Conservation (phyloP, 441 rosid species). For the Hura crepitans region DNA sequence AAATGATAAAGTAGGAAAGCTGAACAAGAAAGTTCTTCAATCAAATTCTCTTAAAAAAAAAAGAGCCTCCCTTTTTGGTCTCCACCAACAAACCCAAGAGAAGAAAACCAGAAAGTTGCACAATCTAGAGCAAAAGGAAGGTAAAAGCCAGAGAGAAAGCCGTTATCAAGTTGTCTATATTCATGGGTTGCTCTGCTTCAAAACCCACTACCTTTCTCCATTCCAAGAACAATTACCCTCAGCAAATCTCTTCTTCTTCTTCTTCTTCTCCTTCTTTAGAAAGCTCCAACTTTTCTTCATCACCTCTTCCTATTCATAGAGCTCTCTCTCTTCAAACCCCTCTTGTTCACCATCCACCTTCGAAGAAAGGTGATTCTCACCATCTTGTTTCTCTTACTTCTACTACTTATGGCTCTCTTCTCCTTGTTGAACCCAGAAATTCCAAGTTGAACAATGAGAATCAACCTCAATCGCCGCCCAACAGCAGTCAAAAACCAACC, state of each 20-base stretch:
- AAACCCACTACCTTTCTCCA: constrained; percentile 38
- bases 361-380: constrained; percentile 74
- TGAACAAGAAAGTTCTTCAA: neutral
- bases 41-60: neutral
- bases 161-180: constrained; percentile 15
- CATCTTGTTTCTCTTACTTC: constrained; percentile 84
- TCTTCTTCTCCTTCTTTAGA: constrained; percentile 17
- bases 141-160: neutral
- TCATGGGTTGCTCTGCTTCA: constrained; percentile 82
- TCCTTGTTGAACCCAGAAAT: constrained; percentile 39
- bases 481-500: constrained; percentile 18
- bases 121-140: too few relatives aligned
- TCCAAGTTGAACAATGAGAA: constrained; percentile 21
- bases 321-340: constrained; percentile 64
- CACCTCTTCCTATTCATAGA: constrained; percentile 28
- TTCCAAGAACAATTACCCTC: constrained; percentile 25
- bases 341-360: constrained; percentile 84
- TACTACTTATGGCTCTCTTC: constrained; percentile 79
- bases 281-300: constrained; percentile 15
- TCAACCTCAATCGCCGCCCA: constrained; percentile 22
- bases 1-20: neutral
- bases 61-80: neutral
- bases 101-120: too few relatives aligned
- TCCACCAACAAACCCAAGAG: neutral
- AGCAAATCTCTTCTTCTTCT: constrained; percentile 10